phyloP scores from a whole-genome alignment of 148 eudicot species.

The Tetragonia tetragonoides region DNA sequence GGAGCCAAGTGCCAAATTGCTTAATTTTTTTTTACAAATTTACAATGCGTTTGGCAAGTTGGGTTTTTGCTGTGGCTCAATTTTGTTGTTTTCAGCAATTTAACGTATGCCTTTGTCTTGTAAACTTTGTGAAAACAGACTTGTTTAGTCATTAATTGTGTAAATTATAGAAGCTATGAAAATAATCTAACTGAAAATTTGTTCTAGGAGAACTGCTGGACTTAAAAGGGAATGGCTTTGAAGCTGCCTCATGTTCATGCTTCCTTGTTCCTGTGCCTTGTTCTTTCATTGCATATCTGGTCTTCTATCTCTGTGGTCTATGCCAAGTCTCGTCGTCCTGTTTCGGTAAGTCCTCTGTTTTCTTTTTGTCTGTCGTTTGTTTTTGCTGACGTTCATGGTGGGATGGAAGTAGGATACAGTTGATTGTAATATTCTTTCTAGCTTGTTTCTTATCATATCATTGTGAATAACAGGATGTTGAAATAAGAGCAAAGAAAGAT shows the following conservation, averaged over 20 bases:
- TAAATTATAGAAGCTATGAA: neutral
- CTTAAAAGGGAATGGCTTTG: conserved; percentile 20
- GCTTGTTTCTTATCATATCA: neutral
- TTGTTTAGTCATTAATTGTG: neutral
- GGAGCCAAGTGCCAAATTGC: too few species aligned
- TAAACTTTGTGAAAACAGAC: too few species aligned
- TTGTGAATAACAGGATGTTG: conserved; percentile 49
- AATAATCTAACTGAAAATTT: neutral
- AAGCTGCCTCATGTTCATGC: neutral
- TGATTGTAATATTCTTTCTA: neutral
- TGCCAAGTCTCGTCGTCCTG: conserved; percentile 61
- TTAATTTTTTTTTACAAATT: too few species aligned
- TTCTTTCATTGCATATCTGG: conserved; percentile 26
- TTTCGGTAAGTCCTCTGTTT: conserved; percentile 50
- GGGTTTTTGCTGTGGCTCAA: too few species aligned
- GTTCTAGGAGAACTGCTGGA: conserved; percentile 3
- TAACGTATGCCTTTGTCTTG: too few species aligned
- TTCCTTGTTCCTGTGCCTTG: conserved; percentile 22
- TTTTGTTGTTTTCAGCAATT: too few species aligned
- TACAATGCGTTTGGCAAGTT: too few species aligned
- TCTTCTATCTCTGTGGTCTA: conserved; percentile 27
- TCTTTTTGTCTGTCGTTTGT: neutral
- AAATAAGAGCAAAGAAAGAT: conserved; percentile 64
- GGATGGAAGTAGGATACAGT: neutral
- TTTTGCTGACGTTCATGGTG: neutral